Evolutionary conservation across 2,329 filamentous ascomycete species (phyloP).

Genomic region (Cladobotryum protrusum): DNA sequence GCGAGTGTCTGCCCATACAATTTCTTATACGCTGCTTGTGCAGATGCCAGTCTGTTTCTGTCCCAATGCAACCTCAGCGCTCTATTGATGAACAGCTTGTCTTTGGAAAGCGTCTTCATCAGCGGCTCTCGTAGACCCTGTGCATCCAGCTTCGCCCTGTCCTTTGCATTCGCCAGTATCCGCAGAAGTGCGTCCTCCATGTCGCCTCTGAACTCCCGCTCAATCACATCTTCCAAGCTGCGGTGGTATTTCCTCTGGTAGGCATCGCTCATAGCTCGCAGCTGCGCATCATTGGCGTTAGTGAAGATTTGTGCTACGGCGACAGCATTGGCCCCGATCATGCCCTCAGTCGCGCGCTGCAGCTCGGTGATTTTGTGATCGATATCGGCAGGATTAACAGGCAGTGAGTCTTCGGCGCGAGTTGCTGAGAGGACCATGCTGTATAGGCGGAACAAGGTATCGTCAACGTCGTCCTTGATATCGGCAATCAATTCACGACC

Average conservation of each 20-base stretch:
- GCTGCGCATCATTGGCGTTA: conserved; percentile 25
- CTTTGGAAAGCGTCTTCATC: conserved; percentile 19
- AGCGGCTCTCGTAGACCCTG: conserved; percentile 20
- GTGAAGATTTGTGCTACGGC: conserved; percentile 27
- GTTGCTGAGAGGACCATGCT: conserved; percentile 26
- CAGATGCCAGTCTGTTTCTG: conserved; percentile 19
- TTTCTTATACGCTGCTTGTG: conserved; percentile 18
- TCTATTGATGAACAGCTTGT: conserved; percentile 2
- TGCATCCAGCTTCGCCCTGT: conserved; percentile 21
- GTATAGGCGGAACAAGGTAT: conserved; percentile 25
- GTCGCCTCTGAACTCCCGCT: conserved; percentile 18
- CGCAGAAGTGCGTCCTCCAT: conserved; percentile 28
- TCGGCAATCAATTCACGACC: conserved; percentile 25
- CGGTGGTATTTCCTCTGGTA: conserved; percentile 29
- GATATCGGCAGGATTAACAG: conserved; percentile 22
- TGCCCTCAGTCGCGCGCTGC: conserved; percentile 27
- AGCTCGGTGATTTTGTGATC: conserved; percentile 28
- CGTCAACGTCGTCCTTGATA: conserved; percentile 27
- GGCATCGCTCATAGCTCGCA: conserved; percentile 23
- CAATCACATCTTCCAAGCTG: conserved; percentile 9
- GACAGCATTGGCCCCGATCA: conserved; percentile 21
- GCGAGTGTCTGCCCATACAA: conserved; percentile 11
- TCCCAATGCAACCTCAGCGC: conserved; percentile 19
- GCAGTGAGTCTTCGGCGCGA: conserved; percentile 23
- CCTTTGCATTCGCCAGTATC: conserved; percentile 22